Evolutionary conservation across 1,139 yeast genomes (phyloP), one percentile per base, ranked within the genome.

Genomic region (Arxiozyma bovina): DNA sequence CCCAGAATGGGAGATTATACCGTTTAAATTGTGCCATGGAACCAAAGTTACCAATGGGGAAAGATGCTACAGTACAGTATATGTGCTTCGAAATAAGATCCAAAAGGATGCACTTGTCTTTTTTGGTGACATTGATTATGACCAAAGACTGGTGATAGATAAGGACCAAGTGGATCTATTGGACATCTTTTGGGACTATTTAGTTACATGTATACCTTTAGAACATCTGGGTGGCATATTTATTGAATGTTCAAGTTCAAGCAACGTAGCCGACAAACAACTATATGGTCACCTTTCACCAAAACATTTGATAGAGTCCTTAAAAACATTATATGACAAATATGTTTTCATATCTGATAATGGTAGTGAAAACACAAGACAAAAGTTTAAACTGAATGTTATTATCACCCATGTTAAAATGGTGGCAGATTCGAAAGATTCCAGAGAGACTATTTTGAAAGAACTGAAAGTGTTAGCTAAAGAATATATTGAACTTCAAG

Each of bases 221-320:
- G 66, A 70, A 5, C 59, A 64, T 20, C 69, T 89, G 47, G 73
- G 70, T 34, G 82, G 82, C 0, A 77, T 89, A 1, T 70, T 89
- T 15, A 77, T 90, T 40, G 97, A 90, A 67, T 90, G 97, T 64
- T 87, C 96, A 1, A 80, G 81, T 42, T 67, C 77, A 12, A 76
- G 77, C 56, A 70, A 73, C n/a, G 74, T 77, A 1, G 71, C 75
- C 0, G 76, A 74, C 17, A 69, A 70, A 6, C 73, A 75, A 4
- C 64, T 86, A 48, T 90, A 81, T 66, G 97, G 97, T 1, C 97
- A 90, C 70, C 68, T 90, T 68, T 82, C 87, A 23, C 95, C 96
- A 1, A 60, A 66, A 4, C 78, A 79, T 60, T 70, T 90, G 43
- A 74, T 87, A 17, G 65, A 71, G 20, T 96, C 88, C 62, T 72